Evolutionary conservation across 495 filamentous ascomycete species (phyloP).

Genomic region (Daldinia bambusicola): DNA sequence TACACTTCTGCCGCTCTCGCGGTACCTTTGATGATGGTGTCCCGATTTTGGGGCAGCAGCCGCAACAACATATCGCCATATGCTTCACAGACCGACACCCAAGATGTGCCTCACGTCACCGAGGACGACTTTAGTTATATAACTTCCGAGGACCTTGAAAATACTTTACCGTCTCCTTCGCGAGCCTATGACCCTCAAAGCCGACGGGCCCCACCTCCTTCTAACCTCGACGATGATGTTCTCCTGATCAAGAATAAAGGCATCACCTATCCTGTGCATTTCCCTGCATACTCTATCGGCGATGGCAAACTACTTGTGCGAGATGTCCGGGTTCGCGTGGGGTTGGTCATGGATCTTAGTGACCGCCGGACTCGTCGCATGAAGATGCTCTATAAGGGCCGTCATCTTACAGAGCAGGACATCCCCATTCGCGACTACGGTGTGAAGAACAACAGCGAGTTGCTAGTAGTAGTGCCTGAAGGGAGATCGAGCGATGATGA

Average conservation of each 20-base stretch:
- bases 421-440: constrained; percentile 76
- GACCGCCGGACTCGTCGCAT: constrained; percentile 66
- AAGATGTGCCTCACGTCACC: constrained; percentile 68
- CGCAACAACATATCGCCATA: constrained; percentile 67
- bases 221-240: constrained; percentile 73
- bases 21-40: constrained; percentile 71
- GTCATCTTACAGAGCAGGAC: constrained; percentile 72
- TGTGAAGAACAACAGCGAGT: constrained; percentile 81
- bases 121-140: constrained; percentile 87
- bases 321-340: constrained; percentile 72
- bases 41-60: constrained; percentile 63
- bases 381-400: constrained; percentile 85
- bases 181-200: constrained; percentile 42
- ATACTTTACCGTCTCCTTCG: constrained; percentile 51
- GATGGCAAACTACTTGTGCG: constrained; percentile 77
- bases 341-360: constrained; percentile 67
- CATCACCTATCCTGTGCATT: constrained; percentile 77
- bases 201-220: constrained; percentile 49
- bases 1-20: constrained; percentile 60
- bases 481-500: constrained; percentile 60
- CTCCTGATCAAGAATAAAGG: constrained; percentile 78
- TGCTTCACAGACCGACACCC: constrained; percentile 60
- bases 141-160: constrained; percentile 72
- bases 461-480: constrained; percentile 66
- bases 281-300: constrained; percentile 82